Evolutionary conservation across 345 rosid species (phyloP).

Genomic region (Aurinia saxatilis): DNA sequence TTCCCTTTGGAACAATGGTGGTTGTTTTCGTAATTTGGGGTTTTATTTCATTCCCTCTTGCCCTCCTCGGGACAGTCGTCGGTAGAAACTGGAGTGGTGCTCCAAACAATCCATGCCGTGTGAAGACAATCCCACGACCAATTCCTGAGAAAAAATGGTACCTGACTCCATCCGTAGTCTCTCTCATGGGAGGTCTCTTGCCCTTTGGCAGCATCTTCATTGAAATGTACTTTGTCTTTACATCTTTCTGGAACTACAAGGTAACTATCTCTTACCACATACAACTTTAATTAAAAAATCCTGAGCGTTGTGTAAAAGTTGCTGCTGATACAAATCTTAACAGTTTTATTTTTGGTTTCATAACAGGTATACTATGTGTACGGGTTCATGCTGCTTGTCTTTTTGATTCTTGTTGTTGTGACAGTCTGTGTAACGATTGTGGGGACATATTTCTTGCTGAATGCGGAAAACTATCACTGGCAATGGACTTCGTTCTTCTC

Average conservation of each 20-base stretch:
- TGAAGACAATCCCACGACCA: constrained; percentile 94
- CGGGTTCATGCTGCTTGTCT: constrained; percentile 89
- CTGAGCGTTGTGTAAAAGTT: no score
- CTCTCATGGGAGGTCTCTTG: constrained; percentile 86
- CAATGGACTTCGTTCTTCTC: constrained; percentile 98
- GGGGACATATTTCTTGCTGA: constrained; percentile 86
- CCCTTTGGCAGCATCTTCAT: constrained; percentile 98
- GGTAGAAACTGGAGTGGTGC: constrained; percentile 97
- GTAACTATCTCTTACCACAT: constrained; percentile 27
- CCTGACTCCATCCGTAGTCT: constrained; percentile 84
- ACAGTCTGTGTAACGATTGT: constrained; percentile 93
- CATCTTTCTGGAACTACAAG: constrained; percentile 99
- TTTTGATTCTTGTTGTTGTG: constrained; percentile 78
- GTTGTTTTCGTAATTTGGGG: constrained; percentile 94
- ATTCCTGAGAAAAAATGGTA: constrained; percentile 98
- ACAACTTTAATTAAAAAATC: neutral
- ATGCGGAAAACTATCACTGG: constrained; percentile 98
- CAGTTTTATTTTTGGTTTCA: neutral
- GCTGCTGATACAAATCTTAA: neutral
- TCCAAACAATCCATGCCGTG: constrained; percentile 95
- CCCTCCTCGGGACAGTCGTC: constrained; percentile 91
- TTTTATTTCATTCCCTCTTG: constrained; percentile 92
- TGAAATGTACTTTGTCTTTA: constrained; percentile 91
- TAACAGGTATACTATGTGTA: constrained; percentile 90
- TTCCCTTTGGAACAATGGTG: constrained; percentile 95